A percentile compares a stretch with the other conserved stretches of the same genome.
Evolutionary conservation across 805 yeast species (phyloP).

Genomic region (Teunomyces tritomae): DNA sequence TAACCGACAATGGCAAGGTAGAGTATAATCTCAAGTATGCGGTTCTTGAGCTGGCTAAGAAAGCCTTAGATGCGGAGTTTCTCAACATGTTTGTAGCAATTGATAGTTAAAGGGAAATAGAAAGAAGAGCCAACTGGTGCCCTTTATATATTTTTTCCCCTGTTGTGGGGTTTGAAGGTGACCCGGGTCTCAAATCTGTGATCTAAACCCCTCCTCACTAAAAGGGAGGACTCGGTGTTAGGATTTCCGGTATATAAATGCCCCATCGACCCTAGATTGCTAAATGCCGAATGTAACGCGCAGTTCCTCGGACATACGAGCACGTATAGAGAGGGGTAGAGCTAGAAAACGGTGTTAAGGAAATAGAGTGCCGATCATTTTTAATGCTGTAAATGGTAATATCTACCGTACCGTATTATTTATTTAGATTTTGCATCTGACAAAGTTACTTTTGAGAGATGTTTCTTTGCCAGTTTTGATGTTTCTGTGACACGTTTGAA

Average conservation of each 20-base stretch:
- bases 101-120: not conserved
- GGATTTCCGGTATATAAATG: not conserved
- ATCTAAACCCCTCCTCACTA: not conserved
- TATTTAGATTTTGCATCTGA: not conserved
- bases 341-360: not conserved
- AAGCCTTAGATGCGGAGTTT: not conserved
- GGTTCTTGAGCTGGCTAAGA: constrained; percentile 1
- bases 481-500: not conserved
- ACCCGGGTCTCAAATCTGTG: not conserved
- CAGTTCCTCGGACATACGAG: not conserved
- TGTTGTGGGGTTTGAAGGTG: not conserved
- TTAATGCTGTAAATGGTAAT: not conserved
- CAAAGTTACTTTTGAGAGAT: not conserved
- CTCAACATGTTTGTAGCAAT: not conserved
- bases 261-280: not conserved
- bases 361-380: not conserved
- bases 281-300: not conserved
- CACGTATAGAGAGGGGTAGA: not conserved
- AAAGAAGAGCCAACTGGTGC: not conserved
- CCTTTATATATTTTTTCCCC: not conserved
- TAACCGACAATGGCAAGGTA: constrained; percentile 37
- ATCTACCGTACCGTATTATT: not conserved
- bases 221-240: not conserved
- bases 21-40: constrained; percentile 22
- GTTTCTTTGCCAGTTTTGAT: not conserved